Percentiles rank a stretch among this genome's conserved stretches.
phyloP scores from a whole-genome alignment of 225 moss, liverwort and hornwort genomes.

The Ulota crispa region DNA sequence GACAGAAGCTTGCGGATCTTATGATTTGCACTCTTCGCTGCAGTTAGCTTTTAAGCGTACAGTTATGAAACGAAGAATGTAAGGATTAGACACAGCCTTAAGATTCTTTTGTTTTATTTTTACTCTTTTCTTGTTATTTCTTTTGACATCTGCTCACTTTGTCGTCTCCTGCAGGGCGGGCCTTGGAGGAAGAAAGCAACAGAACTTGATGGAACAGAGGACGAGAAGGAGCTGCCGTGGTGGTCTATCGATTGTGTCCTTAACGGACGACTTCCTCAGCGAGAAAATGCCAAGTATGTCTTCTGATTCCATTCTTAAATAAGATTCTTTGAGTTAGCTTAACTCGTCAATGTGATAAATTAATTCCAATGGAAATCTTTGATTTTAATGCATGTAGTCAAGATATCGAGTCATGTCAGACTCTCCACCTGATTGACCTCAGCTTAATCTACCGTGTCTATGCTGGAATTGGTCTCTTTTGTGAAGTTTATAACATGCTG shows the following conservation, averaged over 20 bases:
- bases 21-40: background rate
- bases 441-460: background rate
- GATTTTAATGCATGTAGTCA: background rate
- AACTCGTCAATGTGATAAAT: background rate
- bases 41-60: background rate
- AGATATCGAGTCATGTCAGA: background rate
- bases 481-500: background rate
- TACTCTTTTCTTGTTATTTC: background rate
- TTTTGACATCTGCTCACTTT: background rate
- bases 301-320: background rate
- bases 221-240: constrained; percentile 77
- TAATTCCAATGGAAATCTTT: background rate
- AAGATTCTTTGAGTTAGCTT: background rate
- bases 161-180: constrained; percentile 52
- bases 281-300: constrained; percentile 82
- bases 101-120: background rate
- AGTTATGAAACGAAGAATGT: background rate
- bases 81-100: background rate
- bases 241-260: constrained; percentile 85
- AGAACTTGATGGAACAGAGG: constrained; percentile 77
- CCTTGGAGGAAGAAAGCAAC: constrained; percentile 88
- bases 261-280: constrained; percentile 70
- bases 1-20: background rate
- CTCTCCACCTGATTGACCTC: background rate
- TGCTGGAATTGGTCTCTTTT: background rate